phyloP scores from a whole-genome alignment of 1,284 basidiomycete genomes.

The Trichosporon sp. region DNA sequence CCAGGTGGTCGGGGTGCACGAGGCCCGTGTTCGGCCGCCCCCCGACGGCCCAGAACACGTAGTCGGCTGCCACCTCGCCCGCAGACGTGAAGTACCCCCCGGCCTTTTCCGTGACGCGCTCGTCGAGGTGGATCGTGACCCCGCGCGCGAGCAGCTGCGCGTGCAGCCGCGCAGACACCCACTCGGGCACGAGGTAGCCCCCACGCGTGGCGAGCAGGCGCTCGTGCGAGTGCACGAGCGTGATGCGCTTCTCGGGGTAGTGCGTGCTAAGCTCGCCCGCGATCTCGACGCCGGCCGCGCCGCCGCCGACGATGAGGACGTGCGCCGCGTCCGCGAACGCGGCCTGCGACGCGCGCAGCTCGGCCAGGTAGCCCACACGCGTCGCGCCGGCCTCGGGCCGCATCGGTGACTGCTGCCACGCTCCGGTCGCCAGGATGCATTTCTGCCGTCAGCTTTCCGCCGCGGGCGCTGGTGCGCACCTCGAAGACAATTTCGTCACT shows the following conservation, averaged over 20 bases:
- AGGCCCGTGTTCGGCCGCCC: slow-evolving; percentile 45
- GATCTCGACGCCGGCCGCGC: slow-evolving; percentile 52
- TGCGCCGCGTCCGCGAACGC: slow-evolving; percentile 35
- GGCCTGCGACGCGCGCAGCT: slow-evolving; percentile 30
- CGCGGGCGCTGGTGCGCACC: slow-evolving; percentile 22
- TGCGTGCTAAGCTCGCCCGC: slow-evolving; percentile 44
- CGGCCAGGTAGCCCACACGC: slow-evolving; percentile 19
- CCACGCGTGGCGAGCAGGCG: slow-evolving; percentile 28
- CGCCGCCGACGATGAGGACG: slow-evolving; percentile 49
- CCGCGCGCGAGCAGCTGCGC: slow-evolving; percentile 36
- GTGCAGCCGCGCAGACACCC: slow-evolving; percentile 32
- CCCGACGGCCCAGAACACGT: slow-evolving; percentile 48
- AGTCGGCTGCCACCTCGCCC: slow-evolving; percentile 50
- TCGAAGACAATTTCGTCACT: slow-evolving; percentile 42
- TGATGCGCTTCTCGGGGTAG: slow-evolving; percentile 30
- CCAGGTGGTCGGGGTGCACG: slow-evolving; percentile 33
- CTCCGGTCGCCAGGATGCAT: slow-evolving; percentile 43
- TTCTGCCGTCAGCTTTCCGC: slow-evolving; percentile 20
- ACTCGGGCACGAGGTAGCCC: slow-evolving; percentile 12
- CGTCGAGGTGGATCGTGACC: slow-evolving; percentile 41
- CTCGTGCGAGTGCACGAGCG: slow-evolving; percentile 29
- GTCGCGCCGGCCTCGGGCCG: slow-evolving; percentile 29
- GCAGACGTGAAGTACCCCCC: slow-evolving; percentile 22
- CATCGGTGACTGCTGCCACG: slow-evolving; percentile 40
- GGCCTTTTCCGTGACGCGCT: slow-evolving; percentile 29